These are phyloP conservation scores for Pelargonium citronellum DNA, from an alignment of 441 rosid genomes.

Conservation along the genomic window DNA sequence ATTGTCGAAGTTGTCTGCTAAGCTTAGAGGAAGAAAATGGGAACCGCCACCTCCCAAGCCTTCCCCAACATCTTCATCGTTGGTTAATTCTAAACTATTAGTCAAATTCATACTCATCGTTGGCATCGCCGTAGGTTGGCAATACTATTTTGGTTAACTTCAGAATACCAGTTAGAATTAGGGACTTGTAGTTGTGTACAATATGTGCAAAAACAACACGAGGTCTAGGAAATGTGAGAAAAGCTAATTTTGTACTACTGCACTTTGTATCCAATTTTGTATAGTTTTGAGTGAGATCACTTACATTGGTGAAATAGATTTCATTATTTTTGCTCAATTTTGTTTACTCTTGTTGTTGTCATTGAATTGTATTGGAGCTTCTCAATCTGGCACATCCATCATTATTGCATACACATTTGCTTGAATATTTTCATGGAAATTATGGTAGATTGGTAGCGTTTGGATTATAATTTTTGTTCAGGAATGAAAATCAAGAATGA, in stretches of 20 bases:
- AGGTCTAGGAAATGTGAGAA: constrained; percentile 8
- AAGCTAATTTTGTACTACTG: neutral
- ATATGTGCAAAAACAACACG: constrained; percentile 19
- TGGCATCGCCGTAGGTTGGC: constrained; percentile 62
- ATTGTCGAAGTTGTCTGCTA: constrained; percentile 45
- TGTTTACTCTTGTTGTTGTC: too few relatives aligned
- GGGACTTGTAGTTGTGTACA: constrained; percentile 17
- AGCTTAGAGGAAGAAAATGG: constrained; percentile 51
- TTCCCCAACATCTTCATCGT: constrained; percentile 23
- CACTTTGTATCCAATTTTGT: constrained; percentile 6
- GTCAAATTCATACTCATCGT: constrained; percentile 58
- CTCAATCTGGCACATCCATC: too few relatives aligned
- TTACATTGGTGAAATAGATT: neutral
- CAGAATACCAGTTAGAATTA: constrained; percentile 2
- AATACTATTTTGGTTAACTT: constrained; percentile 36
- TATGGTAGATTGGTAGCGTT: too few relatives aligned
- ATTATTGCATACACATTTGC: too few relatives aligned
- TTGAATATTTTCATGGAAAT: too few relatives aligned
- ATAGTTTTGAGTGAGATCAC: neutral
- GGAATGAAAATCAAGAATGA: too few relatives aligned
- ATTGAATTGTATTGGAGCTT: too few relatives aligned
- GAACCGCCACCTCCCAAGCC: constrained; percentile 22
- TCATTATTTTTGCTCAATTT: too few relatives aligned
- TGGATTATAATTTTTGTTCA: too few relatives aligned
- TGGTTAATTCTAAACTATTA: constrained; percentile 42